A percentile compares a stretch with the other conserved stretches of the same genome.
Conservation (phyloP, 2,329 filamentous ascomycete species). For the Aspergillus cejpii region DNA sequence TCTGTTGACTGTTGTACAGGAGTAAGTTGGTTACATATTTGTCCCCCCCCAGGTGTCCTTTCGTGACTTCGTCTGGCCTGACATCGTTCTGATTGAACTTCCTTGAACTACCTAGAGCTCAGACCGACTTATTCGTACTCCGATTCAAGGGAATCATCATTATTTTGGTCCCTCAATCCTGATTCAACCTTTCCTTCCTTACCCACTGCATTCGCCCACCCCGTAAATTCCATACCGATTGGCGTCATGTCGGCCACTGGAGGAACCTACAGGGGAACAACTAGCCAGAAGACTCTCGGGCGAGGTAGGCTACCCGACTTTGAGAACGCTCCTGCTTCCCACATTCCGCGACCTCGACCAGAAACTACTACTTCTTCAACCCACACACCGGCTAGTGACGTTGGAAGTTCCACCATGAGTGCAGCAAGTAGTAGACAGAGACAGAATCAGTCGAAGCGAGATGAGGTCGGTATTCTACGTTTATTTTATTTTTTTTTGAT, state of each 20-base stretch:
- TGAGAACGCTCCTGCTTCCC: slow-evolving; percentile 48
- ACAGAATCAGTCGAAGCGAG: slow-evolving; percentile 92
- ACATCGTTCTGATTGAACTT: too few relatives aligned
- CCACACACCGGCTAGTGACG: slow-evolving; percentile 45
- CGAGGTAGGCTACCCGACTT: slow-evolving; percentile 50
- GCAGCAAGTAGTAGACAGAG: slow-evolving; percentile 82
- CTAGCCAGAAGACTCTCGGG: slow-evolving; percentile 46
- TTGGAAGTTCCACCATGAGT: slow-evolving; percentile 65
- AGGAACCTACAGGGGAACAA: slow-evolving; percentile 55
- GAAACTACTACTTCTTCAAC: slow-evolving; percentile 37
- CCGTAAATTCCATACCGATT: slow-evolving; percentile 5
- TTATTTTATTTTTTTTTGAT: not conserved
- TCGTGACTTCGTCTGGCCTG: not conserved
- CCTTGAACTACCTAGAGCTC: too few relatives aligned
- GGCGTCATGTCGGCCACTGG: slow-evolving; percentile 49
- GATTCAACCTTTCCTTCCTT: slow-evolving; percentile 15
- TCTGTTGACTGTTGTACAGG: slow-evolving; percentile 4
- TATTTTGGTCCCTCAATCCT: slow-evolving; percentile 4
- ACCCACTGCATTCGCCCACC: slow-evolving; percentile 20
- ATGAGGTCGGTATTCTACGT: slow-evolving; percentile 64
- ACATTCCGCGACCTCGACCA: slow-evolving; percentile 57
- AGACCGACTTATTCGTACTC: slow-evolving; percentile 4
- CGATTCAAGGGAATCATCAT: not conserved
- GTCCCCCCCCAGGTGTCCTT: not conserved
- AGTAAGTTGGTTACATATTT: slow-evolving; percentile 14